Base-by-base conservation (phyloP, 768 basidiomycete genomes). In the Agrocybe pediades region DNA sequence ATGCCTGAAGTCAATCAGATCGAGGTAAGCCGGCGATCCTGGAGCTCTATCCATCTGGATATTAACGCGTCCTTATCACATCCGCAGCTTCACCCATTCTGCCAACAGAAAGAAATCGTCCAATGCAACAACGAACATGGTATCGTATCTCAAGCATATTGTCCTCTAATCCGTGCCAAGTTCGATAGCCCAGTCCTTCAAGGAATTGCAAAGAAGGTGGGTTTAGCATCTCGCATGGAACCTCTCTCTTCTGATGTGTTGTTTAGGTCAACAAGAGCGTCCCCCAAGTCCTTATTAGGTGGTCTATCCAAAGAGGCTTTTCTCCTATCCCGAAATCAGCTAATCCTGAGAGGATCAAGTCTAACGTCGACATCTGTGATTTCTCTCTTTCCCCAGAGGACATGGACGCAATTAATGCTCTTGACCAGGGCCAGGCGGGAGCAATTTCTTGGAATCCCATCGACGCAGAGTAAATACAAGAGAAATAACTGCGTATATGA, bases 241-340 rank as follows among this genome's bases (percentile, higher is more conserved):
- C n/a, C 29, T 7, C 15, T 7, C 29, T 30, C 7, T 30, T 30
- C 29, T 30, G 29, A 30, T 30, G 15, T 7, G 7, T 30, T 30
- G 15, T 15, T 15, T 30, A 30, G 29, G 8, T 30, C 29, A 30
- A 30, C 29, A 30, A 30, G 29, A 30, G 29, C 29, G 15, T 30
- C 29, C 8, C 29, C 15, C 29, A 30, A 30, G 29, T 30, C 8
- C 29, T 30, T 30, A 30, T 30, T 15, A 30, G 15, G 15, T 30
- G 29, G 29, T 30, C 7, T 30, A 15, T 30, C 29, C 29, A 30
- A 15, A 7, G 29, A 30, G 29, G 91, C 19, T 89, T 83, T 60
- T 77, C 89, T 0, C 88, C 90, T 0, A 78, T 96, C 3, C 89
- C 91, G 2, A 95, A 95, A 70, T 89, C 87, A 25, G 79, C 81